Percentiles rank a stretch among this genome's conserved stretches.
Evolutionary conservation across 1,139 yeast species (phyloP).

Genomic region (Blastobotrys petasosporus): DNA sequence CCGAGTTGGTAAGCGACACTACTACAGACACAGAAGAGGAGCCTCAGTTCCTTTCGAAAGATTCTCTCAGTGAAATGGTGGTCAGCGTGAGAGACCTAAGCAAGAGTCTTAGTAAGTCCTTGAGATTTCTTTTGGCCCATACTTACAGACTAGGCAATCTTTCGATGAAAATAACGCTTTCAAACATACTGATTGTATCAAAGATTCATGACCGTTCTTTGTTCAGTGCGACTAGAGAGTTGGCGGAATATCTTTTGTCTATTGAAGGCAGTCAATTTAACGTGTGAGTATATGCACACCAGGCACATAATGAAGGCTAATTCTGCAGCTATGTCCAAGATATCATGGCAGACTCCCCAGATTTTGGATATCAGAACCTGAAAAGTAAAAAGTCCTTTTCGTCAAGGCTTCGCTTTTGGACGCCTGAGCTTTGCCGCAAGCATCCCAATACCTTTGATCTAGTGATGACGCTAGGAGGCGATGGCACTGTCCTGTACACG

Average conservation of each 20-base stretch:
- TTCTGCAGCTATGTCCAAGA: slow-evolving; percentile 45
- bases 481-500: slow-evolving; percentile 78
- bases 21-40: background rate
- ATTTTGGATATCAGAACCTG: slow-evolving; percentile 42
- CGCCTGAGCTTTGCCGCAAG: slow-evolving; percentile 43
- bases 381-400: slow-evolving; percentile 35
- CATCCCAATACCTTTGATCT: slow-evolving; percentile 52
- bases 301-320: background rate
- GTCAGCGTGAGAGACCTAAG: slow-evolving; percentile 38
- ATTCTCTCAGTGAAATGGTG: slow-evolving; percentile 38
- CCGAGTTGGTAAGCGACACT: slow-evolving; percentile 2
- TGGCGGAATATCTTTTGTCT: slow-evolving; percentile 52
- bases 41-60: slow-evolving; percentile 29
- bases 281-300: slow-evolving; percentile 16
- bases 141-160: slow-evolving; percentile 23
- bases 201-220: slow-evolving; percentile 61
- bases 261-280: slow-evolving; percentile 30
- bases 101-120: slow-evolving; percentile 32
- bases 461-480: slow-evolving; percentile 65
- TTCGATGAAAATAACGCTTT: slow-evolving; percentile 53
- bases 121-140: background rate
- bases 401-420: slow-evolving; percentile 52
- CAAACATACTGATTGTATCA: slow-evolving; percentile 59
- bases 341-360: slow-evolving; percentile 40
- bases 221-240: slow-evolving; percentile 48